Evolutionary conservation across 1,284 basidiomycete genomes (phyloP).

Genomic region (Irpex sp.): DNA sequence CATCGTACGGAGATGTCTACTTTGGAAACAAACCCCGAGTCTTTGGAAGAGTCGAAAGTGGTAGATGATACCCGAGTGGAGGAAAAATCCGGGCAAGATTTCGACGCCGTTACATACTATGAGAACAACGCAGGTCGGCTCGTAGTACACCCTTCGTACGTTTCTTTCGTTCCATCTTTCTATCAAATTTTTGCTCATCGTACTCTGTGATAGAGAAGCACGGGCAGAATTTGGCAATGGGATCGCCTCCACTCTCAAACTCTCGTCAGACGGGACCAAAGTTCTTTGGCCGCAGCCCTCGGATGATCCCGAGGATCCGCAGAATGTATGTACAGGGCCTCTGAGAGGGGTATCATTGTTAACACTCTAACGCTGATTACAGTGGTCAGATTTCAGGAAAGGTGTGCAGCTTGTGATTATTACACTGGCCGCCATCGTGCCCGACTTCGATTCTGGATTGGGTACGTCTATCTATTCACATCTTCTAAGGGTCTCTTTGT

Average conservation of each 20-base stretch:
- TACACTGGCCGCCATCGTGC: slow-evolving; percentile 63
- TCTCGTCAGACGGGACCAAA: slow-evolving; percentile 43
- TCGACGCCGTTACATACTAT: slow-evolving; percentile 47
- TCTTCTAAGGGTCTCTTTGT: neutral
- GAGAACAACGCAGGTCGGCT: slow-evolving; percentile 57
- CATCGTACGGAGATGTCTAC: neutral
- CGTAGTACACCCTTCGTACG: slow-evolving; percentile 56
- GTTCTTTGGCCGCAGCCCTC: slow-evolving; percentile 62
- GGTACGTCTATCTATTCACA: slow-evolving; percentile 33
- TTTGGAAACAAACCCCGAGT: neutral
- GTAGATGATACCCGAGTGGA: neutral
- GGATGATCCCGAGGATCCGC: slow-evolving; percentile 61
- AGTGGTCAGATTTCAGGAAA: slow-evolving; percentile 50
- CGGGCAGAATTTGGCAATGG: slow-evolving; percentile 47
- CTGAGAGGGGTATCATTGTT: neutral
- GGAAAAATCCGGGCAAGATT: slow-evolving; percentile 12
- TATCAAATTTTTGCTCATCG: neutral
- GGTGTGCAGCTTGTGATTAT: slow-evolving; percentile 54
- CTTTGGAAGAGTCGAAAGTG: neutral
- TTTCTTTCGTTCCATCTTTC: slow-evolving; percentile 3
- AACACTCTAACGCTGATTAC: neutral
- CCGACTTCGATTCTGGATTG: slow-evolving; percentile 66
- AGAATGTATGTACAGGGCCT: slow-evolving; percentile 45
- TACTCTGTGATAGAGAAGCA: slow-evolving; percentile 40
- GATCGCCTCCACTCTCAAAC: slow-evolving; percentile 45